Evolutionary conservation across 75 land plant species (phyloP).

Genomic region (Gnetum montanum): DNA sequence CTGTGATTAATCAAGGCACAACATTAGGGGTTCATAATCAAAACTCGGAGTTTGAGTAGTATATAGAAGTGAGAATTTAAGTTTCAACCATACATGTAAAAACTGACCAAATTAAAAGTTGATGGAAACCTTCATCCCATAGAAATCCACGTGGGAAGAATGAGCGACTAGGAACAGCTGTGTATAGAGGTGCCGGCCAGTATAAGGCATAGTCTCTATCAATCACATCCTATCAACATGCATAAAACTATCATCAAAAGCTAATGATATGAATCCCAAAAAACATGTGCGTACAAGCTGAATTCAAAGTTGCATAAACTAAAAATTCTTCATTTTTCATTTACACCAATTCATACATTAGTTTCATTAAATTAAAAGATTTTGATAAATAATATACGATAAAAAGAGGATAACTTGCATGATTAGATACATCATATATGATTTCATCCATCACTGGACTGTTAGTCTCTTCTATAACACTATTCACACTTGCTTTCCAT

Average conservation of each 20-base stretch:
- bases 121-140: constrained; percentile 99
- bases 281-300: background rate
- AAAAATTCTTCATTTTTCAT: too few species aligned
- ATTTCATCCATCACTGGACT: too few species aligned
- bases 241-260: constrained; percentile 4
- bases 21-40: background rate
- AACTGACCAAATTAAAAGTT: constrained; percentile 74
- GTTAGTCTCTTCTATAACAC: too few species aligned
- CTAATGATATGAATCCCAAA: background rate
- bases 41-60: background rate
- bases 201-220: constrained; percentile 39
- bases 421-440: too few species aligned
- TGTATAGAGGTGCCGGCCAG: constrained; percentile 94
- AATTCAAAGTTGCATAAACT: too few species aligned
- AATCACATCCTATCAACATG: constrained; percentile 23
- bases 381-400: too few species aligned
- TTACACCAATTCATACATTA: too few species aligned
- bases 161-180: constrained; percentile 96
- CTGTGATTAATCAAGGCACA: constrained; percentile 16
- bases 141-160: constrained; percentile 98
- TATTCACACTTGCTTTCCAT: too few species aligned
- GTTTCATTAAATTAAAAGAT: too few species aligned
- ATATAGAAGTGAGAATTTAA: too few species aligned
- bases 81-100: too few species aligned
- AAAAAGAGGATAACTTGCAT: too few species aligned